phyloP scores from a whole-genome alignment of 2,329 filamentous ascomycete genomes.

The Epichloe uncinata region DNA sequence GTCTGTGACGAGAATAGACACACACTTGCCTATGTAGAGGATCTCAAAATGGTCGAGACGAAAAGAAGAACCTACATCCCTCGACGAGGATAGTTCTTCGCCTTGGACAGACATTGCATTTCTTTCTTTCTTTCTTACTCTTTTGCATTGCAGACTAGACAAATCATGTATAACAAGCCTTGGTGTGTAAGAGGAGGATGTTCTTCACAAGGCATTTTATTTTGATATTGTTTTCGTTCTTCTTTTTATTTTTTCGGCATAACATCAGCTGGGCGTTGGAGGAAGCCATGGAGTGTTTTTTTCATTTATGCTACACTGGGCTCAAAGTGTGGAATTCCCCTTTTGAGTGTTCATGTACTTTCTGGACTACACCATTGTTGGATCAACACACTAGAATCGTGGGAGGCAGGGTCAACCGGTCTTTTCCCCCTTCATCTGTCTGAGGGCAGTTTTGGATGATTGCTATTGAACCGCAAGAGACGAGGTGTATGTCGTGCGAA shows the following conservation, averaged over 20 bases:
- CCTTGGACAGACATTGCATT: not conserved
- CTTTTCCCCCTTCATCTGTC: not conserved
- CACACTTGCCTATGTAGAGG: constrained; percentile 29
- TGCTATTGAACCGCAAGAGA: too few species aligned
- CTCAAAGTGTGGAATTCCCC: not conserved
- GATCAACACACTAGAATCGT: not conserved
- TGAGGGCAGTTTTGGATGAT: not conserved
- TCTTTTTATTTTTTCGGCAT: not conserved
- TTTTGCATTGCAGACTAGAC: not conserved
- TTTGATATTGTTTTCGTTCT: not conserved
- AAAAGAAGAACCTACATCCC: not conserved
- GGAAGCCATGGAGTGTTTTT: not conserved
- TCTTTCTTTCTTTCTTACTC: not conserved
- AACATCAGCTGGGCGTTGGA: not conserved
- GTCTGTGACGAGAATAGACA: constrained; percentile 33
- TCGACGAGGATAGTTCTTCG: not conserved
- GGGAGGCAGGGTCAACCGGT: too few species aligned
- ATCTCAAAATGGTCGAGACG: constrained; percentile 16
- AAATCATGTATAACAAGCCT: not conserved
- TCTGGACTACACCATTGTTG: not conserved
- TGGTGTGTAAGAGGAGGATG: not conserved
- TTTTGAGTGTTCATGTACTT: not conserved
- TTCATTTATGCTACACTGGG: not conserved
- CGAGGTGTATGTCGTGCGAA: too few species aligned
- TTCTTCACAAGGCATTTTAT: not conserved